These are phyloP conservation scores for Populus hybrid DNA, from an alignment of 441 rosid species.

Conservation along the genomic window DNA sequence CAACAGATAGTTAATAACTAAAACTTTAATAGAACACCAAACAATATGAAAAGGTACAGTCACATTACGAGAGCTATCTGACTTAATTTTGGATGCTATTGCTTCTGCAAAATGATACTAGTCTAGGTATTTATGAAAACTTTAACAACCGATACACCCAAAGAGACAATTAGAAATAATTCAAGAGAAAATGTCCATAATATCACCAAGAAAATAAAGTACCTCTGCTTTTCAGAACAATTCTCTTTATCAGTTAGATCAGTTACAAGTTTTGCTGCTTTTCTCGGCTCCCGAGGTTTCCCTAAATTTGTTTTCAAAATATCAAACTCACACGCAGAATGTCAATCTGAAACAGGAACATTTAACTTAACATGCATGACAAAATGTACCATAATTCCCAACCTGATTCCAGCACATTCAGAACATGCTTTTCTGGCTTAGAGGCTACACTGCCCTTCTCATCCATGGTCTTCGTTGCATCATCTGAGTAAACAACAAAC, in stretches of 20 bases:
- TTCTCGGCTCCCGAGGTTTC: conserved; percentile 46
- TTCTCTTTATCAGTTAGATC: conserved; percentile 64
- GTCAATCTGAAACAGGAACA: not conserved
- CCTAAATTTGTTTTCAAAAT: conserved; percentile 32
- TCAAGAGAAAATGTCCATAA: not conserved
- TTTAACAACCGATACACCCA: not conserved
- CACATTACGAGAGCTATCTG: not conserved
- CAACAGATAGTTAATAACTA: not conserved
- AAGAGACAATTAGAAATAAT: not conserved
- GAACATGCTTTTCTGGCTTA: conserved; percentile 33
- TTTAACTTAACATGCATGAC: not conserved
- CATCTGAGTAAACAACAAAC: conserved; percentile 35
- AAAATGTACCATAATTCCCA: not conserved
- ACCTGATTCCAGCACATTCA: conserved; percentile 35
- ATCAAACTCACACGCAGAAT: conserved; percentile 24
- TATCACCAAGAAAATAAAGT: conserved; percentile 20
- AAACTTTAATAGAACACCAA: not conserved
- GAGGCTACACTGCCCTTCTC: conserved; percentile 28
- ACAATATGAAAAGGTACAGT: not conserved
- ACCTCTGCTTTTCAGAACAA: conserved; percentile 89
- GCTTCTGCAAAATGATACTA: not conserved
- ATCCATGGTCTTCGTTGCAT: conserved; percentile 24
- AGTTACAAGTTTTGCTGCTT: conserved; percentile 34
- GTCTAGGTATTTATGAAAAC: not conserved
- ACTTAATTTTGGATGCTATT: not conserved